Evolutionary conservation across 1,139 yeast genomes (phyloP).

Genomic region (Entelexis sorbosivorans): DNA sequence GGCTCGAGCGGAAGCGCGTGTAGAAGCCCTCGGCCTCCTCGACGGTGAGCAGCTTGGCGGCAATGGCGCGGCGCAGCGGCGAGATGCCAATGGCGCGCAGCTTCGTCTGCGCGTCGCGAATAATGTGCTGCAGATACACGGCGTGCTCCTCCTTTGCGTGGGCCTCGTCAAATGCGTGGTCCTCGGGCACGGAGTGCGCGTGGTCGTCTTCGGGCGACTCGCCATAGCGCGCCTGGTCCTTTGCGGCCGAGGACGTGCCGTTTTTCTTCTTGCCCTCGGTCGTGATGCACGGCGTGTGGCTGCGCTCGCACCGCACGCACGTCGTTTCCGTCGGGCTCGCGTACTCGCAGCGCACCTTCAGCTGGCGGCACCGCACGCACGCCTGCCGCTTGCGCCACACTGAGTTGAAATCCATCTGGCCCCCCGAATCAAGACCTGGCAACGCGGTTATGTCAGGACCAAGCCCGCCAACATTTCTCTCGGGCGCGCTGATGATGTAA

Average conservation of each 20-base stretch:
- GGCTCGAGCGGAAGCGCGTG: slow-evolving; percentile 1
- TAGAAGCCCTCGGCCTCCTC: slow-evolving; percentile 16
- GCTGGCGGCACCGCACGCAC: slow-evolving; percentile 24
- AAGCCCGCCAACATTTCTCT: not conserved
- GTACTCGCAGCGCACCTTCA: slow-evolving; percentile 26
- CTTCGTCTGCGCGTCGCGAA: slow-evolving; percentile 18
- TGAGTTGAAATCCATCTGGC: slow-evolving; percentile 12
- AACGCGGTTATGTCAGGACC: not conserved
- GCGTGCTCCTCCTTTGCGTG: slow-evolving; percentile 15
- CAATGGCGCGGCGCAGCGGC: slow-evolving; percentile 19
- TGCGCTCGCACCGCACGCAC: slow-evolving; percentile 23
- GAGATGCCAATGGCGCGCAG: slow-evolving; percentile 14
- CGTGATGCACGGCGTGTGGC: slow-evolving; percentile 21
- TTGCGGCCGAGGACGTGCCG: not conserved
- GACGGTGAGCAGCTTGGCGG: slow-evolving; percentile 11
- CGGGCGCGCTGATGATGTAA: not conserved
- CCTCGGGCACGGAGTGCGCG: not conserved
- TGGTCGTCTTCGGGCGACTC: not conserved
- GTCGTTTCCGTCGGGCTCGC: slow-evolving; percentile 21
- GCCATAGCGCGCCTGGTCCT: not conserved
- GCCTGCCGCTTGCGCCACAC: slow-evolving; percentile 25
- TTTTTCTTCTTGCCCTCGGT: slow-evolving; percentile 8
- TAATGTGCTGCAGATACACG: slow-evolving; percentile 15
- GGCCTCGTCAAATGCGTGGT: not conserved
- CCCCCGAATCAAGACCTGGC: not conserved